A percentile compares a stretch with the other conserved stretches of the same genome.
These are phyloP conservation scores for Salix purpurea DNA, from an alignment of 345 rosid genomes.

Conservation along the genomic window DNA sequence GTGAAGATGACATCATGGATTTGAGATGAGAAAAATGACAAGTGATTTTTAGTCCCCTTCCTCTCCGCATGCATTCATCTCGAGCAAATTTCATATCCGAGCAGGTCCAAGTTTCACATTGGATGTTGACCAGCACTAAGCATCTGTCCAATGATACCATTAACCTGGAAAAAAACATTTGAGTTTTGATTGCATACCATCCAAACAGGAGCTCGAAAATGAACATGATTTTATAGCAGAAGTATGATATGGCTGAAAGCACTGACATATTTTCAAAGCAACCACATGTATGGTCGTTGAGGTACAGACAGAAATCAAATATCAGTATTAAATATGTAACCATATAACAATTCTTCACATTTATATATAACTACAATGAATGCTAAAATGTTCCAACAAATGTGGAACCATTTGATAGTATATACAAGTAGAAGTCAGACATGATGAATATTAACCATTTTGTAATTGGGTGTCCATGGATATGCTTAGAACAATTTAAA, in stretches of 20 bases:
- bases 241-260: neutral
- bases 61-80: neutral
- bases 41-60: neutral
- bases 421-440: neutral
- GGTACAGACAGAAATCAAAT: neutral
- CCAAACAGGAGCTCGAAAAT: neutral
- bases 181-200: neutral
- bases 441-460: neutral
- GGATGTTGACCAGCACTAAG: slow-evolving; percentile 67
- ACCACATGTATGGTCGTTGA: neutral
- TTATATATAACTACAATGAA: neutral
- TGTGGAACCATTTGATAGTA: neutral
- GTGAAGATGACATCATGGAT: neutral
- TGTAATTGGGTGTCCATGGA: neutral
- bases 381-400: neutral
- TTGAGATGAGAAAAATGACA: neutral
- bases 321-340: neutral
- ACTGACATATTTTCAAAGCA: neutral
- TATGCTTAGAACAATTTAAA: neutral
- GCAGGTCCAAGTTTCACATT: slow-evolving; percentile 26
- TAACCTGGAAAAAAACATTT: slow-evolving; percentile 51
- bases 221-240: neutral
- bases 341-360: neutral
- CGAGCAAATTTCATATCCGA: neutral
- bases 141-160: slow-evolving; percentile 80